Conservation (phyloP, 164 flowering plant species). For the Echeveria elegans region DNA sequence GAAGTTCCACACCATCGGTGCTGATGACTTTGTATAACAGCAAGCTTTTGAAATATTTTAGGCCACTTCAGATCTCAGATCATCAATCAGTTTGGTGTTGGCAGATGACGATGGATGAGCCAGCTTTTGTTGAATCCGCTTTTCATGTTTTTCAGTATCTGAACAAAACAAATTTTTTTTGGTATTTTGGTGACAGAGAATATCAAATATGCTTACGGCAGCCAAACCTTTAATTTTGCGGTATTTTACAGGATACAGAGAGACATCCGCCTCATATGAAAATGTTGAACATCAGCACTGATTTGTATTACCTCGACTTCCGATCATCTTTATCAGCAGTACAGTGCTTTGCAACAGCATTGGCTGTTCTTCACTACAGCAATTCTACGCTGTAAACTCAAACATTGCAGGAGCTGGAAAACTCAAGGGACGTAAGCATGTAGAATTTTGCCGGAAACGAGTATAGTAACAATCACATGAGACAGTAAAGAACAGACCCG, state of each 20-base stretch:
- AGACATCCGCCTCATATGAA: constrained; percentile 39
- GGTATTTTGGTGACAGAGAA: too few species aligned
- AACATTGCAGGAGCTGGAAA: neutral
- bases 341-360: constrained; percentile 77
- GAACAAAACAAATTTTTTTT: too few species aligned
- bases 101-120: too few species aligned
- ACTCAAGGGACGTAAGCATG: neutral
- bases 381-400: constrained; percentile 32
- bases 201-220: neutral
- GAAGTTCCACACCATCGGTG: constrained; percentile 17
- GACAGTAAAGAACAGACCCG: neutral
- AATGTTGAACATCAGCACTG: constrained; percentile 64
- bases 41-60: too few species aligned
- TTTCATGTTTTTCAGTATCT: too few species aligned
- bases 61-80: too few species aligned
- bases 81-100: too few species aligned
- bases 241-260: constrained; percentile 48
- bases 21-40: constrained; percentile 26
- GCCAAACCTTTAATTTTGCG: constrained; percentile 7
- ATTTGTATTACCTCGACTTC: constrained; percentile 51
- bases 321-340: constrained; percentile 57
- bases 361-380: constrained; percentile 51
- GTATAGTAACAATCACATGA: neutral
- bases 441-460: neutral
- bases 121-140: too few species aligned